Percentiles rank a stretch among this genome's conserved stretches.
Conservation (phyloP, 2,329 filamentous ascomycete species). For the Nakataea oryzae region DNA sequence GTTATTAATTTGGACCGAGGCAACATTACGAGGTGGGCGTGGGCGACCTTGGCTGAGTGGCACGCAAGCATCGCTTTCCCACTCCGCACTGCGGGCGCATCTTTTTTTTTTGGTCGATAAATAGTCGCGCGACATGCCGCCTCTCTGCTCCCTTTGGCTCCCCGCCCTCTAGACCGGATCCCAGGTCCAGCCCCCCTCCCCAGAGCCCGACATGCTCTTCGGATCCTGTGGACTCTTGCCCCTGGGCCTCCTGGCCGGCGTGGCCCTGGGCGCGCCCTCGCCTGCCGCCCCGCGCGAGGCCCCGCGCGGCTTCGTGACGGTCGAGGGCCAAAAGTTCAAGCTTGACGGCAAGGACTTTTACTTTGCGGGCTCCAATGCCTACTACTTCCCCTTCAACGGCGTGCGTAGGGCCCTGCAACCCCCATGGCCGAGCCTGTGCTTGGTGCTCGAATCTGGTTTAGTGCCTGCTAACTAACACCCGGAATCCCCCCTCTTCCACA, state of each 20-base stretch:
- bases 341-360: constrained; percentile 44
- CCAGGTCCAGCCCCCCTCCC: not conserved
- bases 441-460: not conserved
- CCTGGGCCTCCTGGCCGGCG: constrained; percentile 2
- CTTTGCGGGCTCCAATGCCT: constrained; percentile 47
- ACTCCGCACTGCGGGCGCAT: not conserved
- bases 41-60: not conserved
- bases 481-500: not conserved
- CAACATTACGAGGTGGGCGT: not conserved
- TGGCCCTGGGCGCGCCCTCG: constrained; percentile 1
- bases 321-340: constrained; percentile 37
- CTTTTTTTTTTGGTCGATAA: not conserved
- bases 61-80: not conserved
- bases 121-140: not conserved
- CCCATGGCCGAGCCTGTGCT: not conserved
- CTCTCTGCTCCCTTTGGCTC: not conserved
- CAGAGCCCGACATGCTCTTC: constrained; percentile 4
- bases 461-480: not conserved
- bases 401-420: constrained; percentile 17
- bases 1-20: not conserved
- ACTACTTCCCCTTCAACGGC: constrained; percentile 44
- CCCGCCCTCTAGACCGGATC: not conserved
- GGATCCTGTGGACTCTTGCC: not conserved
- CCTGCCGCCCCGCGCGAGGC: constrained; percentile 5
- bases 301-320: constrained; percentile 33